These are phyloP conservation scores for Fusarium buxicola DNA, from an alignment of 2,329 filamentous ascomycete genomes.

Conservation along the genomic window DNA sequence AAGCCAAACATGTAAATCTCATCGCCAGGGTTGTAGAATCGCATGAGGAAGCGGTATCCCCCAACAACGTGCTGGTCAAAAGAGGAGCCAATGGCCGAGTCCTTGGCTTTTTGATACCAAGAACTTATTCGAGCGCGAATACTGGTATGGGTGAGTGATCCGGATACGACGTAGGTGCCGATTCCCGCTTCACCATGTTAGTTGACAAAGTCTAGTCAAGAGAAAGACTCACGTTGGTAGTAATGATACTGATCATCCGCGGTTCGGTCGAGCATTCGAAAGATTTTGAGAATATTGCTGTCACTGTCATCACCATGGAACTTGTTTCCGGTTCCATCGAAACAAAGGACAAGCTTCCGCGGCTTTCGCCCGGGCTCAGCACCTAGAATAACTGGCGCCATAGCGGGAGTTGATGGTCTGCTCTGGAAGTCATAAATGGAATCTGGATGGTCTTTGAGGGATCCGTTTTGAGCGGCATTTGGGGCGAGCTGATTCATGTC, in stretches of 20 bases:
- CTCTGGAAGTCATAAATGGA: slow-evolving; percentile 37
- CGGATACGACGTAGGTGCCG: slow-evolving; percentile 76
- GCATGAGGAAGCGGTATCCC: slow-evolving; percentile 83
- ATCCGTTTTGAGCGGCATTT: slow-evolving; percentile 24
- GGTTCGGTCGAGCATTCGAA: slow-evolving; percentile 74
- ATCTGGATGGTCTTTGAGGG: slow-evolving; percentile 24
- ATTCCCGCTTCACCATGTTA: slow-evolving; percentile 67
- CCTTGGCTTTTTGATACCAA: slow-evolving; percentile 79
- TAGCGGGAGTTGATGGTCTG: slow-evolving; percentile 39
- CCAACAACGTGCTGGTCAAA: slow-evolving; percentile 88
- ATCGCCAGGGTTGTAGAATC: slow-evolving; percentile 73
- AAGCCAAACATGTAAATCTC: slow-evolving; percentile 81
- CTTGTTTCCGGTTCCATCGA: slow-evolving; percentile 73
- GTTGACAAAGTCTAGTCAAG: not conserved
- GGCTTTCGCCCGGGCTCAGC: slow-evolving; percentile 37
- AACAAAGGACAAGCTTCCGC: slow-evolving; percentile 68
- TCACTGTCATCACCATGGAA: slow-evolving; percentile 72
- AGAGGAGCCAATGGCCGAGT: slow-evolving; percentile 82
- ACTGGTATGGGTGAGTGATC: slow-evolving; percentile 68
- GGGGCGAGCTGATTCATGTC: slow-evolving; percentile 42
- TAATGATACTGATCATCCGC: slow-evolving; percentile 72
- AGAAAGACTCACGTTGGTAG: slow-evolving; percentile 66
- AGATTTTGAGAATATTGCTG: slow-evolving; percentile 77
- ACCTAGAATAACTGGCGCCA: slow-evolving; percentile 25
- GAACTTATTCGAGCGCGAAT: slow-evolving; percentile 68